phyloP scores from a whole-genome alignment of 2,329 filamentous ascomycete genomes.

The Monosporascus sp. region DNA sequence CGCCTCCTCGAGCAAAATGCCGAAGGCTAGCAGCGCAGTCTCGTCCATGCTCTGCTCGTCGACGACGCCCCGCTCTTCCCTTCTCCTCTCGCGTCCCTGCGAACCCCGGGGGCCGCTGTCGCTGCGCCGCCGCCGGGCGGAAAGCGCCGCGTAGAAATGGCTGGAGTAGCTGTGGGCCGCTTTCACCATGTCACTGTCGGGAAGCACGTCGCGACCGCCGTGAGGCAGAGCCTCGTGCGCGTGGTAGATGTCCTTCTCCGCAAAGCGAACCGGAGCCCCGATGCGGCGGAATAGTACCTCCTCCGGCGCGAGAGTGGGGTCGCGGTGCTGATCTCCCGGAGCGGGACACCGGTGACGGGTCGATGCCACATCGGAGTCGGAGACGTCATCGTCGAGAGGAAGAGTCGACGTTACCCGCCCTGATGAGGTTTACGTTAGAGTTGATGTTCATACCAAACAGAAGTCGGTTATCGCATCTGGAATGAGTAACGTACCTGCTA shows the following conservation, averaged over 20 bases:
- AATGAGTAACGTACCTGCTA: constrained; percentile 49
- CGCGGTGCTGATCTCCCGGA: constrained; percentile 20
- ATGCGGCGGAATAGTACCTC: constrained; percentile 63
- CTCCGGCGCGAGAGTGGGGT: constrained; percentile 53
- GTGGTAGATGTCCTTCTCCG: constrained; percentile 67
- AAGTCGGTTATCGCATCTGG: background rate
- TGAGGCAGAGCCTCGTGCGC: constrained; percentile 51
- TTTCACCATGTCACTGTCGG: constrained; percentile 64
- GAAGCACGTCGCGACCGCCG: constrained; percentile 45
- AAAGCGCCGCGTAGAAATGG: constrained; percentile 53
- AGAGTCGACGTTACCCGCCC: constrained; percentile 30
- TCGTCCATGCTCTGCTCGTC: constrained; percentile 67
- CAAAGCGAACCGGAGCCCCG: constrained; percentile 60
- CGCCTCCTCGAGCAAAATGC: constrained; percentile 69
- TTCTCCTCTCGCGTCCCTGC: background rate
- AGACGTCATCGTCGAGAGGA: constrained; percentile 16
- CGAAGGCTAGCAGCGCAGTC: constrained; percentile 69
- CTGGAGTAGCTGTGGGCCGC: constrained; percentile 63
- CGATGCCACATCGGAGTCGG: constrained; percentile 10
- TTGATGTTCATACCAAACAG: background rate
- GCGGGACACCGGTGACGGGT: constrained; percentile 6
- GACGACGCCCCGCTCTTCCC: constrained; percentile 21
- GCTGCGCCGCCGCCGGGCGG: constrained; percentile 8
- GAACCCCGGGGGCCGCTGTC: background rate
- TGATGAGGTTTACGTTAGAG: constrained; percentile 14